These are phyloP conservation scores for Fomitopsis serialis DNA, from an alignment of 768 basidiomycete species.

Conservation along the genomic window DNA sequence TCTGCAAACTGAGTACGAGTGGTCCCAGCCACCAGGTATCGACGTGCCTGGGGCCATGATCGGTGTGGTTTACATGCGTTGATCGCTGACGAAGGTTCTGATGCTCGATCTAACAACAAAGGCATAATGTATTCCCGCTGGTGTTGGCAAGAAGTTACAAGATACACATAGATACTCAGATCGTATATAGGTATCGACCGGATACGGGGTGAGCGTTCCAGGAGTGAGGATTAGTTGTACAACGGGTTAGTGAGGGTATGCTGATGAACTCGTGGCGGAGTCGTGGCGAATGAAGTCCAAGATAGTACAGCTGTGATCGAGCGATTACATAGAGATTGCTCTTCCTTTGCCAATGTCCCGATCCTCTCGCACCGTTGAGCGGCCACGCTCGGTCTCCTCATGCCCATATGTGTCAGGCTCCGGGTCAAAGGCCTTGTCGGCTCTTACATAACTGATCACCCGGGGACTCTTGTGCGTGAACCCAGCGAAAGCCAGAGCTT, in stretches of 20 bases:
- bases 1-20: background rate
- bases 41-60: background rate
- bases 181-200: background rate
- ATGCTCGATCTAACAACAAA: background rate
- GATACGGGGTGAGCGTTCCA: background rate
- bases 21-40: background rate
- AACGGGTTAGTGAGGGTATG: conserved; percentile 5
- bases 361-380: conserved; percentile 55
- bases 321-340: conserved; percentile 72
- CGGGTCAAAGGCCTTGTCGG: conserved; percentile 66
- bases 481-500: conserved; percentile 85
- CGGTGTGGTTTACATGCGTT: background rate
- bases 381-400: conserved; percentile 50
- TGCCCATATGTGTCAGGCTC: conserved; percentile 46
- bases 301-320: conserved; percentile 1
- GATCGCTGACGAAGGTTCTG: background rate
- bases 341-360: conserved; percentile 66
- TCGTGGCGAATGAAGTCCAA: conserved; percentile 16
- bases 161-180: background rate
- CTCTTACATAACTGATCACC: conserved; percentile 68
- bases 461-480: conserved; percentile 90
- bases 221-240: background rate
- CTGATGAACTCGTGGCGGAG: conserved; percentile 8
- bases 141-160: background rate
- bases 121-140: background rate